Base-by-base conservation (phyloP, 164 flowering plant genomes). In the Chimonanthus salicifolius region DNA sequence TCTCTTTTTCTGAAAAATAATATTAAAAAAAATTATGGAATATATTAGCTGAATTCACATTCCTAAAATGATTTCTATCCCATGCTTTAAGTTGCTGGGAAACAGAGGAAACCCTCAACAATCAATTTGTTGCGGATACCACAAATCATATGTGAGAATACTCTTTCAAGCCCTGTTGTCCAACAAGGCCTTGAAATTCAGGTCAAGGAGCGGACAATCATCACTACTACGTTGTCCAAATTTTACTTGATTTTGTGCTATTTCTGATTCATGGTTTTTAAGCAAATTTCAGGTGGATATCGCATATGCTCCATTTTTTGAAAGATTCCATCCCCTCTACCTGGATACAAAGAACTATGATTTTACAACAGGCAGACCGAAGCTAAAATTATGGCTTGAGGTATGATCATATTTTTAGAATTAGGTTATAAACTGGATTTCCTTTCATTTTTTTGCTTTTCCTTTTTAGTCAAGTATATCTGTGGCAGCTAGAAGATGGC, bases 271-370 rank as follows among this genome's bases (percentile, higher is more conserved):
- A 51, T 51, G 45, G 5, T 47, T 51, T 20, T 15, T 69, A 9
- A 49, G 45, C 18, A 20, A 69, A 13, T 21, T 54, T 71, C 85
- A 92, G 98, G 98, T 88, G 77, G 97, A 93, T 71, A 90, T 93
- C 70, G 92, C 94, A 58, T 91, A 90, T 84, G 89, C 84, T 78
- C 98, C 98, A 63, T 91, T 88, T 72, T 74, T 87, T 48, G 94
- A 90, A 82, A 92, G 97, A 83, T 88, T 49, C 74, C 83, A 82
- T 47, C 82, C 87, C 13, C 80, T 82, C 70, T 74, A 88, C 62
- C 74, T 82, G 72, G 92, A 90, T 7, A 82, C 87, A 18, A 88
- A 80, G 82, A 84, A 87, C 10, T 85, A 83, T 74, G 90, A 92
- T 72, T 78, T 88, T 64, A 86, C 85, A 6, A 76, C 60, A 4